phyloP scores from a whole-genome alignment of 805 yeast genomes.

The Candida germanica region DNA sequence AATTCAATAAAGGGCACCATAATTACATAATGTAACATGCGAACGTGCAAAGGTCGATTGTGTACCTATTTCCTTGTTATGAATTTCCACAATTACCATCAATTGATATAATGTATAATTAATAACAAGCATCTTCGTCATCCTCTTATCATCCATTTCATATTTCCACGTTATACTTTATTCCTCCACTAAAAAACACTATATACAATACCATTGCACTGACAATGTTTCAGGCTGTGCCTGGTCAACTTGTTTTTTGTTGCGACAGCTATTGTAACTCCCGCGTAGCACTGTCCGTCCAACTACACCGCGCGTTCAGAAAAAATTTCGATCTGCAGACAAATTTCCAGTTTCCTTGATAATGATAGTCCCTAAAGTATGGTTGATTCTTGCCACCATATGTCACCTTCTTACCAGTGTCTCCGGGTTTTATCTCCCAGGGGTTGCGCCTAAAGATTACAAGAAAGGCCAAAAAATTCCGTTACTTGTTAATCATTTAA shows the following conservation, averaged over 20 bases:
- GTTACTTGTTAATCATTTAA: conserved; percentile 82
- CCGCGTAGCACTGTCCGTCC: background rate
- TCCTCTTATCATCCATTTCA: background rate
- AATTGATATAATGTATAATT: background rate
- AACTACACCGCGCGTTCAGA: no score
- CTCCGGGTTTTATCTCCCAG: conserved; percentile 83
- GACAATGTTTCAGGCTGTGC: no score
- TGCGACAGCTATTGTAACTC: background rate
- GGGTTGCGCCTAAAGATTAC: conserved; percentile 93
- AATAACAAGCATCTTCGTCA: background rate
- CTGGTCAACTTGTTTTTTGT: no score
- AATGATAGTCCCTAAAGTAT: background rate
- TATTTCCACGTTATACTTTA: background rate
- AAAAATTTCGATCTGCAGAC: background rate
- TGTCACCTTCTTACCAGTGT: conserved; percentile 1
- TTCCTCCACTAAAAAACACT: no score
- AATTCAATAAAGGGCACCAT: no score
- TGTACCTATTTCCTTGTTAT: no score
- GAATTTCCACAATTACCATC: background rate
- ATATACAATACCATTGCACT: no score
- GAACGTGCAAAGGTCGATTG: no score
- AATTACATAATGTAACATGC: no score
- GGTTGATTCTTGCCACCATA: conserved; percentile 3
- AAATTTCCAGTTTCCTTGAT: background rate
- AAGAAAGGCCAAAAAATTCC: conserved; percentile 69